Evolutionary conservation across 495 filamentous ascomycete genomes (phyloP).

Genomic region (Aspergillus nidulans): DNA sequence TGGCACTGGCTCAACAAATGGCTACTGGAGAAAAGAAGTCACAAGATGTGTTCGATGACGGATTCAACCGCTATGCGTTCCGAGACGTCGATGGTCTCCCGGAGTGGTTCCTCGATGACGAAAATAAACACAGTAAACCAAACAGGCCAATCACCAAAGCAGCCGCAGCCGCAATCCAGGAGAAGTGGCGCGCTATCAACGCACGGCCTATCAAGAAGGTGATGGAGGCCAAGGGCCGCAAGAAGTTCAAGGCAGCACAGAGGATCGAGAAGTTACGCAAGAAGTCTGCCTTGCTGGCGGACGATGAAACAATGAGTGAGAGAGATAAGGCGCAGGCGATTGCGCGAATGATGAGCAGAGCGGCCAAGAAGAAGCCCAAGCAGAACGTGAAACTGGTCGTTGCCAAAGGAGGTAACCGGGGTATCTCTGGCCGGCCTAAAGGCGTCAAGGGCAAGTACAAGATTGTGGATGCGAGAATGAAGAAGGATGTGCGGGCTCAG

Average conservation of each 20-base stretch:
- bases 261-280: conserved; percentile 88
- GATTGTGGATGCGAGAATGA: conserved; percentile 95
- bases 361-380: conserved; percentile 81
- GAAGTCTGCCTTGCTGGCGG: conserved; percentile 82
- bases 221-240: conserved; percentile 87
- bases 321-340: conserved; percentile 90
- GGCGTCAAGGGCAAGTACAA: conserved; percentile 98
- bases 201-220: conserved; percentile 99
- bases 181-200: conserved; percentile 90
- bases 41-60: conserved; percentile 77
- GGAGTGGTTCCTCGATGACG: conserved; percentile 97
- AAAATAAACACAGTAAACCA: conserved; percentile 73
- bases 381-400: conserved; percentile 84
- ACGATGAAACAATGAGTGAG: conserved; percentile 88
- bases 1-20: conserved; percentile 93
- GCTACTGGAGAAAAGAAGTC: conserved; percentile 78
- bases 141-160: conserved; percentile 86
- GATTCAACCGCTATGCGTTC: conserved; percentile 88
- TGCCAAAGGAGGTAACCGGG: conserved; percentile 78
- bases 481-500: conserved; percentile 93
- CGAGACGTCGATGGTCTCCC: conserved; percentile 90
- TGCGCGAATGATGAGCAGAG: conserved; percentile 71
- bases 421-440: conserved; percentile 68
- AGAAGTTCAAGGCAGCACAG: conserved; percentile 93
- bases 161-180: conserved; percentile 88